Conservation (phyloP, 1,139 yeast species). For the Suhomyces chickasaworum region DNA sequence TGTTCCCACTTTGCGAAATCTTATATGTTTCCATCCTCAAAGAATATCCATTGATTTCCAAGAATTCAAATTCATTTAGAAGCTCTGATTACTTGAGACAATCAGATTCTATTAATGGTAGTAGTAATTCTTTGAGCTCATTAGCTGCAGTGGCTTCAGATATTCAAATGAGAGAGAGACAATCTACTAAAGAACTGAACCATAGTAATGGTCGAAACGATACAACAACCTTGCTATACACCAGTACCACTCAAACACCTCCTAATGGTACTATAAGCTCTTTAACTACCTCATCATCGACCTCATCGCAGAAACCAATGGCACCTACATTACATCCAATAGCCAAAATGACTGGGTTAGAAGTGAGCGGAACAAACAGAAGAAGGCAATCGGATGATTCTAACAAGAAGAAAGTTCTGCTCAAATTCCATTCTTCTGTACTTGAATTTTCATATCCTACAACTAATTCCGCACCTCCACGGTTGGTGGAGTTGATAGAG, state of each 20-base stretch:
- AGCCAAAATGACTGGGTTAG: background rate
- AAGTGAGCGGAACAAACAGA: background rate
- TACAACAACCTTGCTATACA: background rate
- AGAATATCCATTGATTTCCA: slow-evolving; percentile 64
- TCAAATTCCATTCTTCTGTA: slow-evolving; percentile 44
- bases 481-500: slow-evolving; percentile 63
- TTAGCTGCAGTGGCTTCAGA: slow-evolving; percentile 47
- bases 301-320: background rate
- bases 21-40: slow-evolving; percentile 62
- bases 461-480: slow-evolving; percentile 65
- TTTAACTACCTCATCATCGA: background rate
- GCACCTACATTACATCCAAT: background rate
- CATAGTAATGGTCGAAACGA: background rate
- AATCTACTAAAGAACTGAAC: background rate
- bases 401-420: slow-evolving; percentile 27
- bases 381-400: background rate
- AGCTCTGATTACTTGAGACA: slow-evolving; percentile 17
- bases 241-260: background rate
- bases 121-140: slow-evolving; percentile 29
- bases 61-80: slow-evolving; percentile 38
- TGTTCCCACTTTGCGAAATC: slow-evolving; percentile 65
- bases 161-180: slow-evolving; percentile 21
- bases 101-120: slow-evolving; percentile 4
- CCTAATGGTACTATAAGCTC: background rate
- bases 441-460: slow-evolving; percentile 65